Conservation (phyloP, 306 rosid genomes). For the Abrus pulchellus region DNA sequence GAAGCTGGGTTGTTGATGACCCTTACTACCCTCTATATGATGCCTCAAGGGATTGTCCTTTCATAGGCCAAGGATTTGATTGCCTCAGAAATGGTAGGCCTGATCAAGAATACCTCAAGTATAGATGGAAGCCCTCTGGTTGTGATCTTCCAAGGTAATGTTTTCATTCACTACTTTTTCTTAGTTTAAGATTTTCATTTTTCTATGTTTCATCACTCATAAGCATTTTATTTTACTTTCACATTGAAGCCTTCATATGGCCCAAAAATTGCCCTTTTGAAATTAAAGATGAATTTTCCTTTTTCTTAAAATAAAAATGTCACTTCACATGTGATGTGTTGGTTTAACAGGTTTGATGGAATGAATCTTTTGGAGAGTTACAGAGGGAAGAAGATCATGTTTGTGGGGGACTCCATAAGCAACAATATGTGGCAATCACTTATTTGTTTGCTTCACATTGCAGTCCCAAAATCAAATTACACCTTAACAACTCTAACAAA, state of each 20-base stretch:
- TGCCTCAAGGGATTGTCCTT: conserved; percentile 58
- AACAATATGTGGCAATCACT: conserved; percentile 88
- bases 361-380: conserved; percentile 64
- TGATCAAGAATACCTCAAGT: conserved; percentile 60
- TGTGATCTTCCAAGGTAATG: conserved; percentile 70
- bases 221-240: background rate
- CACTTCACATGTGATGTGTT: background rate
- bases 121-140: conserved; percentile 67
- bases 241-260: background rate
- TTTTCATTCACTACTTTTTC: background rate
- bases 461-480: conserved; percentile 62
- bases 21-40: conserved; percentile 62
- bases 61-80: conserved; percentile 62
- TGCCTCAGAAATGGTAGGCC: conserved; percentile 70
- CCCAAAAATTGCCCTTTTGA: background rate
- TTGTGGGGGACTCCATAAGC: conserved; percentile 88
- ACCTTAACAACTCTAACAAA: conserved; percentile 37
- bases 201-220: background rate
- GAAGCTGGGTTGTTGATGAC: conserved; percentile 60
- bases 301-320: background rate
- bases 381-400: conserved; percentile 70
- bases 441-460: conserved; percentile 67
- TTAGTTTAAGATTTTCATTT: background rate
- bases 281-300: background rate
- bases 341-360: conserved; percentile 67